Conservation (phyloP, 352 stramenopile species). For the Nothophytophthora sp. region DNA sequence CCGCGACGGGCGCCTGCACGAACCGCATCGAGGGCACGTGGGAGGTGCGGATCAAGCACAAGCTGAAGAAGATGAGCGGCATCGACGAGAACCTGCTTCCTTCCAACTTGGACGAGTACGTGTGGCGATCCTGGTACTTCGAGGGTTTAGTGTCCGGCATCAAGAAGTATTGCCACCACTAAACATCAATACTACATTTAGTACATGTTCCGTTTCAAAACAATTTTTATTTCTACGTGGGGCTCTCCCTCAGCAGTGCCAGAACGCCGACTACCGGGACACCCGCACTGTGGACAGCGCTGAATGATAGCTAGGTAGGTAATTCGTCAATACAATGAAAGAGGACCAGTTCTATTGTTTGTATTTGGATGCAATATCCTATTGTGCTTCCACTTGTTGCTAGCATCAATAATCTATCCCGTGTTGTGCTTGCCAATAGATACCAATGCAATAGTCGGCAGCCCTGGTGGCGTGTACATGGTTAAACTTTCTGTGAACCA, state of each 20-base stretch:
- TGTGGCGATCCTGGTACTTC: not conserved
- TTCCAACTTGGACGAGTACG: not conserved
- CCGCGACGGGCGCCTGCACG: not conserved
- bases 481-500: no score
- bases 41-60: constrained; percentile 4
- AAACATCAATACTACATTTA: not conserved
- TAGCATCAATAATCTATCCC: no score
- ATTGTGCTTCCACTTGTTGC: no score
- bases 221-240: not conserved
- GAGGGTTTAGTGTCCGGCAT: not conserved
- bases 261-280: no score
- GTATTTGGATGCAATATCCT: no score
- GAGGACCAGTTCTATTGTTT: no score
- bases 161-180: not conserved
- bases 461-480: no score
- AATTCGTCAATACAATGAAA: no score
- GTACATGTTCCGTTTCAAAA: not conserved
- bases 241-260: not conserved
- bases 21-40: constrained; percentile 9
- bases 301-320: no score
- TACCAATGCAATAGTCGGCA: no score
- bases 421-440: no score
- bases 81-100: not conserved
- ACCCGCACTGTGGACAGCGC: no score
- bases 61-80: constrained; percentile 1